These are phyloP conservation scores for Cinchona pubescens DNA, from an alignment of 257 asterid genomes.

Conservation along the genomic window DNA sequence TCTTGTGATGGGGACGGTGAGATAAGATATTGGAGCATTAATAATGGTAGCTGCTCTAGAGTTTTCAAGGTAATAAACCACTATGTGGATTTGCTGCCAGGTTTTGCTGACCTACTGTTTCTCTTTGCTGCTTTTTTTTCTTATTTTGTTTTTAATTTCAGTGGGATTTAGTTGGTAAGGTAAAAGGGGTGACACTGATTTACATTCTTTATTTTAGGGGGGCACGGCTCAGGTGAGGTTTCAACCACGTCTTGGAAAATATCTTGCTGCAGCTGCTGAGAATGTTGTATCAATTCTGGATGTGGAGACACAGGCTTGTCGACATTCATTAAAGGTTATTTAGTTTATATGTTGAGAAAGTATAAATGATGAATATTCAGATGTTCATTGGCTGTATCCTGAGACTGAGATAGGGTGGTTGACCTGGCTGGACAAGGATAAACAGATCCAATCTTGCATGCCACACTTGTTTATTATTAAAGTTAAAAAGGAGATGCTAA, in stretches of 20 bases:
- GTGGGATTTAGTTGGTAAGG: not conserved
- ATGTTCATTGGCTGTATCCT: not conserved
- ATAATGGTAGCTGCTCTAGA: constrained; percentile 61
- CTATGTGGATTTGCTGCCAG: not conserved
- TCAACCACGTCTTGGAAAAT: constrained; percentile 87
- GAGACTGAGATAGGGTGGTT: not conserved
- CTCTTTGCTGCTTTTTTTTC: not conserved
- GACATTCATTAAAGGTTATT: constrained; percentile 77
- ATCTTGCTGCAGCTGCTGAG: constrained; percentile 94
- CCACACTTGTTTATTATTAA: not conserved
- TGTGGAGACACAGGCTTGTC: constrained; percentile 70
- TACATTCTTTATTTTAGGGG: constrained; percentile 51
- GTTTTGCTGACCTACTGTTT: not conserved
- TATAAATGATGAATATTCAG: not conserved
- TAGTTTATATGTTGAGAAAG: not conserved
- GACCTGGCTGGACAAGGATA: not conserved
- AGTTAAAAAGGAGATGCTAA: not conserved
- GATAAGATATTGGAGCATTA: constrained; percentile 87
- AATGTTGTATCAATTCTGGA: constrained; percentile 83
- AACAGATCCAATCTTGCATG: not conserved
- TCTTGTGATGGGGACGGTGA: constrained; percentile 96
- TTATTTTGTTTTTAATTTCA: not conserved
- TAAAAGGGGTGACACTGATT: constrained; percentile 1
- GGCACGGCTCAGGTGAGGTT: constrained; percentile 87
- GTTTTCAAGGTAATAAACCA: constrained; percentile 62